phyloP scores from a whole-genome alignment of 352 stramenopile genomes.

The Globisporangium yorkense region DNA sequence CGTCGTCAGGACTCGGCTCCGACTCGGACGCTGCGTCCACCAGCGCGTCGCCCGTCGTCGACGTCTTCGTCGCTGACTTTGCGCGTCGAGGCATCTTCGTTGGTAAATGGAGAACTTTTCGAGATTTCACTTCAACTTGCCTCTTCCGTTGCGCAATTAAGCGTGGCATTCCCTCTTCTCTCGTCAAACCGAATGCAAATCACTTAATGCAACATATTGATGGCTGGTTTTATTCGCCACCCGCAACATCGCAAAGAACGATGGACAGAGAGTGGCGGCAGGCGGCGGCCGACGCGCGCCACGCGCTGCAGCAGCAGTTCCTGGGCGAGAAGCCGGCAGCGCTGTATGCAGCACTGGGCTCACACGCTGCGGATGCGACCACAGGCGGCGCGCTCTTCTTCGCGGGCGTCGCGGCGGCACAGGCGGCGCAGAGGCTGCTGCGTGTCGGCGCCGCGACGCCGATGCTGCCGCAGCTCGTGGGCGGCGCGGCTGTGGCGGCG shows the following conservation, averaged over 20 bases:
- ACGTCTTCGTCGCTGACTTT: background rate
- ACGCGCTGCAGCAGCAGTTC: slow-evolving; percentile 26
- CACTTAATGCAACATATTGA: too few species aligned
- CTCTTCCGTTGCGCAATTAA: background rate
- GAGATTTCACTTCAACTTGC: slow-evolving; percentile 1
- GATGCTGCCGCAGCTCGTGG: slow-evolving; percentile 34
- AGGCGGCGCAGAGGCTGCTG: slow-evolving; percentile 38
- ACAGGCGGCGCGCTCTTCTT: slow-evolving; percentile 50
- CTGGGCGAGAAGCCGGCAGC: slow-evolving; percentile 29
- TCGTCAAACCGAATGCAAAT: background rate
- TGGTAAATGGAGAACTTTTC: too few species aligned
- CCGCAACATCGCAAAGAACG: background rate
- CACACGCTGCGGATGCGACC: slow-evolving; percentile 35
- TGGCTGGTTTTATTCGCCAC: background rate
- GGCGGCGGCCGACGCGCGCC: slow-evolving; percentile 9
- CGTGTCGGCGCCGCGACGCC: slow-evolving; percentile 38
- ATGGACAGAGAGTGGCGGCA: slow-evolving; percentile 13
- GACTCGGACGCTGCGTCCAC: background rate
- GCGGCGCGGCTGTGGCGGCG: slow-evolving; percentile 32
- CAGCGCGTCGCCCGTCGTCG: background rate
- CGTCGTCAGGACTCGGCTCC: background rate
- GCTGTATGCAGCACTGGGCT: slow-evolving; percentile 34
- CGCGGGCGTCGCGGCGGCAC: slow-evolving; percentile 32
- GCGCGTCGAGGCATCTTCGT: too few species aligned
- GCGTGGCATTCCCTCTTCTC: too few species aligned